These are phyloP conservation scores for Colletotrichum shisoi DNA, from an alignment of 2,329 filamentous ascomycete species.

Conservation along the genomic window DNA sequence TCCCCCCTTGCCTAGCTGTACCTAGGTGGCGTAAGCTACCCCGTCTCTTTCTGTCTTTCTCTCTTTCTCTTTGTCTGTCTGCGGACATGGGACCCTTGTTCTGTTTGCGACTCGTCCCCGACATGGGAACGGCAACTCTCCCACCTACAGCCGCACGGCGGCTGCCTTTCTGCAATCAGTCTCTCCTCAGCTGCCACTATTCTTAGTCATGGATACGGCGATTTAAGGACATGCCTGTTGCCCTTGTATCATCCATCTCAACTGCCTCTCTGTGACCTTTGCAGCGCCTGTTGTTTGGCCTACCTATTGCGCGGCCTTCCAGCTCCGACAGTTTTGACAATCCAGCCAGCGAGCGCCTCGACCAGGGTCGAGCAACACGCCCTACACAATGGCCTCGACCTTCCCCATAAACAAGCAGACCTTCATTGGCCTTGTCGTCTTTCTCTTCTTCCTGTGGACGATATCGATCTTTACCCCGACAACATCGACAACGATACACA, in stretches of 20 bases:
- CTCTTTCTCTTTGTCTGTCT: not conserved
- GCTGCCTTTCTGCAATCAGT: not conserved
- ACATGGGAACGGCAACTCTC: conserved; percentile 11
- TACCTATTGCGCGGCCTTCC: not conserved
- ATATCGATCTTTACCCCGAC: conserved; percentile 27
- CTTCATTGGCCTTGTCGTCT: conserved; percentile 6
- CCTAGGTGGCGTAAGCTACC: too few species aligned
- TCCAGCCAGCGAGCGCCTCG: not conserved
- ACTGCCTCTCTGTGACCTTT: not conserved
- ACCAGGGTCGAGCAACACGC: not conserved
- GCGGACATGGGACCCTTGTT: conserved; percentile 18
- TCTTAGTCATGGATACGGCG: not conserved
- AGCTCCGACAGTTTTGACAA: too few species aligned
- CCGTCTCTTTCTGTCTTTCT: not conserved
- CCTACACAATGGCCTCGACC: conserved; percentile 8
- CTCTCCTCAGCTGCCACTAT: too few species aligned
- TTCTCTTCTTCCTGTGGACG: conserved; percentile 34
- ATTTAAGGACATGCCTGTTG: not conserved
- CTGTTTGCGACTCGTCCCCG: conserved; percentile 13
- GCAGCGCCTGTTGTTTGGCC: not conserved
- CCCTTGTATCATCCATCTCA: not conserved
- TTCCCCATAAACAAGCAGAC: conserved; percentile 32
- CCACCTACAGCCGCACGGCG: not conserved
- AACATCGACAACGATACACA: conserved; percentile 8
- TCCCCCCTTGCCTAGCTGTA: too few species aligned